phyloP scores from a whole-genome alignment of 23 red algal genomes.

The Gracilaria domingensis region DNA sequence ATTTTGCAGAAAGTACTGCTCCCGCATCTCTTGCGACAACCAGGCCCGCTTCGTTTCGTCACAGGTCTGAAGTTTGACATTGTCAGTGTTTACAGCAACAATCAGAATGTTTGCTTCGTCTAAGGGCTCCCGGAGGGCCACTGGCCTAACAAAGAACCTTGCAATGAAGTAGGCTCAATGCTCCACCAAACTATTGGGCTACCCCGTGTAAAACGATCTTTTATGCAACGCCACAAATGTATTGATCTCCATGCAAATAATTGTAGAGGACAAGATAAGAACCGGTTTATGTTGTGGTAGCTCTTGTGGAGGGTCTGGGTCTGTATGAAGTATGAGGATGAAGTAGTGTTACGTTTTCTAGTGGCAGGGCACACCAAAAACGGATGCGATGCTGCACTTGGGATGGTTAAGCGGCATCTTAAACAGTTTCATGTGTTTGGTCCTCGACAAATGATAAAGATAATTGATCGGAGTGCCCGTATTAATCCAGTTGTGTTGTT shows the following conservation, averaged over 20 bases:
- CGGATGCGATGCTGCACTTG: slow-evolving; percentile 28
- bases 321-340: neutral
- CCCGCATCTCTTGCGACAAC: slow-evolving; percentile 31
- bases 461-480: slow-evolving; percentile 13
- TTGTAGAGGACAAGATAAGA: slow-evolving; percentile 35
- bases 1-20: slow-evolving; percentile 57
- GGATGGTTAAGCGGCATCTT: neutral
- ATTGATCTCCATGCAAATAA: slow-evolving; percentile 32
- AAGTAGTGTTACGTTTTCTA: slow-evolving; percentile 9
- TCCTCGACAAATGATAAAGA: slow-evolving; percentile 21
- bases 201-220: too few species aligned
- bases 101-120: slow-evolving; percentile 1
- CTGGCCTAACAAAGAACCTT: slow-evolving; percentile 34
- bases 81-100: slow-evolving; percentile 3
- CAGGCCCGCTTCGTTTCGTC: slow-evolving; percentile 24
- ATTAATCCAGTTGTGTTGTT: neutral
- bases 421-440: neutral
- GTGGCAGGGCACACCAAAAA: slow-evolving; percentile 41
- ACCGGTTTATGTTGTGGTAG: slow-evolving; percentile 44
- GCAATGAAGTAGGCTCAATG: slow-evolving; percentile 33
- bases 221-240: too few species aligned
- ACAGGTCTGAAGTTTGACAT: slow-evolving; percentile 55
- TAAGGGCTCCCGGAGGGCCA: slow-evolving; percentile 43
- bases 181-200: slow-evolving; percentile 7
- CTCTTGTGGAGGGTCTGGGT: neutral